Base-by-base conservation (phyloP, 192 early-diverging fungal species). In the Helicostylum pulchrum region DNA sequence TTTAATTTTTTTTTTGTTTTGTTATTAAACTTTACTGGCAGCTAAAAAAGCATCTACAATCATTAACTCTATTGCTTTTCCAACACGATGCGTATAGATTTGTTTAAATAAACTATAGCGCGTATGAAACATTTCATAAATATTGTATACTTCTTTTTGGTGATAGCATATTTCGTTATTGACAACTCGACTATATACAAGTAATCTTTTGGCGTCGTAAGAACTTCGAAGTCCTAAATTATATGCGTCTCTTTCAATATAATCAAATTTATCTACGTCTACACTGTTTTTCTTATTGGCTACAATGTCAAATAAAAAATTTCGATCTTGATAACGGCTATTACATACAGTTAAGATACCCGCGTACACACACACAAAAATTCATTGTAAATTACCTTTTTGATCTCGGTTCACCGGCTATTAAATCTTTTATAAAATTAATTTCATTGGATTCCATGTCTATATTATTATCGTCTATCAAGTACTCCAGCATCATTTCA, bases 261-360 rank as follows among this genome's bases (percentile, higher is more conserved):
- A 91, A 72, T 88, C 87, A 60, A 95, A 94, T 73, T 94, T 94
- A 72, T 99, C 95, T 2, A 96, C 95, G 65, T 99, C 95, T 15
- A 97, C 78, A 20, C 87, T 87, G 67, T 94, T 99, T 31, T 88
- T 81, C 72, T 95, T 90, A 83, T 99, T 99, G 47, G 94, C 89
- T 0, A 99, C 95, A 68, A 97, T 94, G 66, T 99, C 94, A 81
- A 94, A 99, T 45, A 97, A 64, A 65, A 93, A 98, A 53, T 67
- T 78, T 50, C 78, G 74, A 49, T 83, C 81, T 44, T 66, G 74
- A 15, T 42, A 47, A 21, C 70, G 68, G 10, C 71, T 73, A 11
- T 44, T 14, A 34, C 36, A 39, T 39, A 39, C 6, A 7, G 36
- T 39, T 9, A 39, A 39, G 5, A 39, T 10, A n/a, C n/a, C n/a